phyloP scores from a whole-genome alignment of 306 rosid genomes.

The Dalbergia cultrata region DNA sequence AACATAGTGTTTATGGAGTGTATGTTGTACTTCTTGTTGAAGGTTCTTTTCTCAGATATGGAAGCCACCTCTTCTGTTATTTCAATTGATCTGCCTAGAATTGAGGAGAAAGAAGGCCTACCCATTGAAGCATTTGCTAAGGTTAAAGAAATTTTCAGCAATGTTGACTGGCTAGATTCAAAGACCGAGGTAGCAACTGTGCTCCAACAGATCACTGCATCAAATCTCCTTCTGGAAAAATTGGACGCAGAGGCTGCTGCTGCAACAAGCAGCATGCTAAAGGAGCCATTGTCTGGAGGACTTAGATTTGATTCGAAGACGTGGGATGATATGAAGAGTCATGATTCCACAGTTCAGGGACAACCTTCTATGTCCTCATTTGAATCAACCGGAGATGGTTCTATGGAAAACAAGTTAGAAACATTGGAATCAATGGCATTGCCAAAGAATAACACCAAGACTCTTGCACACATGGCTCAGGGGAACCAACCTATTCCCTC shows the following conservation, averaged over 20 bases:
- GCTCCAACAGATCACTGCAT: constrained; percentile 70
- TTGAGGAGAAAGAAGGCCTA: constrained; percentile 90
- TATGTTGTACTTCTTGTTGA: constrained; percentile 57
- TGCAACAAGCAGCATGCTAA: constrained; percentile 50
- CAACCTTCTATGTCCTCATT: constrained; percentile 28
- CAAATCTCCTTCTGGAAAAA: constrained; percentile 64
- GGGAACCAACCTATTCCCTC: constrained; percentile 42
- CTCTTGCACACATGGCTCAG: constrained; percentile 33
- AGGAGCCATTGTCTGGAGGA: constrained; percentile 56
- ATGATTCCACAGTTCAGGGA: constrained; percentile 18
- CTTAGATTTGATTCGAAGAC: constrained; percentile 35
- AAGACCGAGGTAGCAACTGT: constrained; percentile 69
- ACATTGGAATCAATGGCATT: constrained; percentile 19
- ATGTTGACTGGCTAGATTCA: constrained; percentile 85
- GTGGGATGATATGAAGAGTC: constrained; percentile 16
- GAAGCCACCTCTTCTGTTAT: constrained; percentile 72
- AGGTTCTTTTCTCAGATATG: constrained; percentile 97
- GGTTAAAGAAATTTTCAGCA: constrained; percentile 91
- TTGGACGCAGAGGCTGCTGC: constrained; percentile 55
- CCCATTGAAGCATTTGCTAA: constrained; percentile 94
- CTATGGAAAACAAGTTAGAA: constrained; percentile 36
- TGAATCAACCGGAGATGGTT: constrained; percentile 10
- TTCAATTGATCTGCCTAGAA: constrained; percentile 71
- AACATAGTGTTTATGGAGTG: constrained; percentile 45
- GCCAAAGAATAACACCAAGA: constrained; percentile 41